Evolutionary conservation across 768 basidiomycete species (phyloP), one percentile per base, ranked within the genome.

Genomic region (Tricholoma sp.): DNA sequence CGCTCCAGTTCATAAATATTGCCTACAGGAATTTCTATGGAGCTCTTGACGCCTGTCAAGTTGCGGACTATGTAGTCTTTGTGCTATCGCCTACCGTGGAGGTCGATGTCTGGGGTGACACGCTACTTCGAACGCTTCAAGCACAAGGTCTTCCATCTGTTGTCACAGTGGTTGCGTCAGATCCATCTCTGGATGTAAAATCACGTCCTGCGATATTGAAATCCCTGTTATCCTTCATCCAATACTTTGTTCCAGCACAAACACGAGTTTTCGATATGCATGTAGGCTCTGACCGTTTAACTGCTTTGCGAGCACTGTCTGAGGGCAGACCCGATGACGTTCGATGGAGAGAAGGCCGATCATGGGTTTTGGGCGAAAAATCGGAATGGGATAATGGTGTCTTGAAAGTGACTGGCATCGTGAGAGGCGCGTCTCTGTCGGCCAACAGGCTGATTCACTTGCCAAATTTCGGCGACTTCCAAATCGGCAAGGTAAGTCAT

Each of bases 221-320:
- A 73, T 97, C 94, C 1, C 78, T 98, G 4, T 80, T 96, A 8
- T 97, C 94, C 9, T 99, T 98, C 76, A 85, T 95, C 56, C 87
- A 88, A 60, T 98, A 98, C 72, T 99, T 98, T 70, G 90, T 91
- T 57, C 96, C 96, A 2, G 77, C 80, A 20, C 88, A 94, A 64
- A 73, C 79, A 7, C 80, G 86, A 33, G 78, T 98, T 0, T 89
- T 85, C 65, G 92, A 94, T 70, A 70, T 93, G 47, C 77, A 83
- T 53, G 69, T 72, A 1, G 63, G 77, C 20, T 76, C 88, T 4
- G 94, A 96, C 63, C 73, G 81, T 9, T 68, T 90, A 13, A 91
- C 82, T 60, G 84, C 89, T 1, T 63, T 94, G 36, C 81, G 96
- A 32, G 77, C 86, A 7, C 66, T 98, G 17, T 89, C 90, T 36